Evolutionary conservation across 179 eudicot species (phyloP), one percentile per base, ranked within the genome.

Genomic region (Beta macrorhiza): DNA sequence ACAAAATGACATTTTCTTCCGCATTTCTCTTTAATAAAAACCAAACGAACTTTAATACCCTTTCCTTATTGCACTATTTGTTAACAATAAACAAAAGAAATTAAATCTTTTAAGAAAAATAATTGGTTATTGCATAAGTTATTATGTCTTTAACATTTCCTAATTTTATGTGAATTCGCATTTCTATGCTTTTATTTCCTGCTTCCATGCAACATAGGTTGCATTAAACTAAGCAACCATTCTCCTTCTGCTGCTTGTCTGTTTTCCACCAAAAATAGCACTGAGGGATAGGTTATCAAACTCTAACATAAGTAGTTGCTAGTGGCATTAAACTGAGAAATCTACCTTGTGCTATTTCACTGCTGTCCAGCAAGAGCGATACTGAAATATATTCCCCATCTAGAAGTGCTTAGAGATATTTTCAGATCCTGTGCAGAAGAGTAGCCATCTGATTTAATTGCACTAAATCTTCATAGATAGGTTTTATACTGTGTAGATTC

Each of bases 201-300:
- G 37, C 7, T 20, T 63, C 37, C 5, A 14, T 63, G 68, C 68
- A 20, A 52, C 56, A 52, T 37, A 61, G 25, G 79, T 44, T 49
- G 53, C 45, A 69, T 78, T 55, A 37, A 78, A 69, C 65, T 78
- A 61, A 29, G 14, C 11, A 12, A 53, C 64, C 65, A 13, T 25
- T 53, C 62, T 67, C 62, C 70, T 53, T 61, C 53, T 78, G 76
- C 69, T 70, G 15, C 61, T 57, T 69, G 44, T 16, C 67, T 53
- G 67, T 32, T 79, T 9, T 55, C 75, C 68, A 44, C 55, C 69
- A 57, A 42, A 67, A n/a, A 37, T 14, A 14, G 37, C 67, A 22
- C 67, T 13, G 15, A 15, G 13, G 10, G 53, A 75, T n/a, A 75
- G 17, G 37, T 78, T 32, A 14, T 52, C 5, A 22, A 51, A 52